Evolutionary conservation across 1,284 basidiomycete species (phyloP), one percentile per base, ranked within the genome.

Genomic region (Chiua sp.): DNA sequence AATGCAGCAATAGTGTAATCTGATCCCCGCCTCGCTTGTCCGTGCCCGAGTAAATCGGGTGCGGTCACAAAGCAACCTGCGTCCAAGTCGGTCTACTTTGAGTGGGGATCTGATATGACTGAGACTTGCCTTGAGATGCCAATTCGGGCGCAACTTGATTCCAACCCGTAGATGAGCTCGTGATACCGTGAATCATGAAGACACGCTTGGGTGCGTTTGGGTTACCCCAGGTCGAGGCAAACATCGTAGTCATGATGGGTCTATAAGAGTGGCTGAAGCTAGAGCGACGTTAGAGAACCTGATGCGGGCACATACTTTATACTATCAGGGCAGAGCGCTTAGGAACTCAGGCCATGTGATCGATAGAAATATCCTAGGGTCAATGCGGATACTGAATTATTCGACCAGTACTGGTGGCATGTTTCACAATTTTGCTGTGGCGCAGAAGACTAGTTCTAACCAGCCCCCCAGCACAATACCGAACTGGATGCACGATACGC

Each of bases 41-140:
- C 68, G 15, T 72, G 68, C 4, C 68, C 65, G 23, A 67, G 64
- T 1, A 72, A 28, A 48, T 72, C 60, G 22, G 70, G 67, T 11
- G 65, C 63, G 0, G 47, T 55, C 49, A 70, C 65, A 7, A 53
- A 55, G 30, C 59, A 66, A 35, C 67, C 69, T 68, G 54, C 33
- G 12, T n/a, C 20, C n/a, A n/a, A n/a, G n/a, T n/a, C n/a, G 42
- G 42, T 22, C n/a, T 44, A 20, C n/a, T 39, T 22, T 44, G 42
- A 44, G 42, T 44, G 22, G n/a, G n/a, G n/a, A n/a, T n/a, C n/a
- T n/a, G n/a, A n/a, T n/a, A n/a, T n/a, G n/a, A n/a, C n/a, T 2
- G 42, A n/a, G 33, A 39, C 58, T 57, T 46, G 44, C 70, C 61
- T 68, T 47, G 54, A 46, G 55, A 64, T 4, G 68, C 54, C 22